Conservation (phyloP, 73 alveolate species). For the Paramecium primaurelia region DNA sequence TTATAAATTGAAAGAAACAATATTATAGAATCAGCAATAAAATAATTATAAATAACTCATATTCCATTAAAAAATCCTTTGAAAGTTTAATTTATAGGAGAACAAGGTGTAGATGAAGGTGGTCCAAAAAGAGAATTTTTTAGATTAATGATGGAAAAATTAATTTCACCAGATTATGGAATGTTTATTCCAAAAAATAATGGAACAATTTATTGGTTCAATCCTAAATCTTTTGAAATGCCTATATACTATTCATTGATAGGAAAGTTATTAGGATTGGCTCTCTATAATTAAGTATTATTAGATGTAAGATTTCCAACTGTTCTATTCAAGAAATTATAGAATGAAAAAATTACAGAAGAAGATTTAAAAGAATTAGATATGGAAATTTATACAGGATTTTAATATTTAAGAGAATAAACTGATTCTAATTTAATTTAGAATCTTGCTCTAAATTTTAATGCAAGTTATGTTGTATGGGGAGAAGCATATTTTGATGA, state of each 20-base stretch:
- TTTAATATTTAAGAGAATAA: slow-evolving; percentile 63
- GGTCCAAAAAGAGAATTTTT: slow-evolving; percentile 99
- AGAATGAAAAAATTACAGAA: slow-evolving; percentile 68
- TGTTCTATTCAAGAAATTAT: slow-evolving; percentile 86
- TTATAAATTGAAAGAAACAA: neutral
- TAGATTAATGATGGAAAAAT: slow-evolving; percentile 68
- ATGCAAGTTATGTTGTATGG: neutral
- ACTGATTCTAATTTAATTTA: slow-evolving; percentile 32
- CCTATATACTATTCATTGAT: slow-evolving; percentile 87
- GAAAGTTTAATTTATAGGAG: slow-evolving; percentile 89
- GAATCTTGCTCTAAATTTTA: neutral
- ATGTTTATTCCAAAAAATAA: slow-evolving; percentile 86
- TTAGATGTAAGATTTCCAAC: slow-evolving; percentile 92
- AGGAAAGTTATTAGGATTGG: slow-evolving; percentile 95
- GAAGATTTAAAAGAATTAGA: slow-evolving; percentile 84
- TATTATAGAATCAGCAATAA: neutral
- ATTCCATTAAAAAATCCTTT: slow-evolving; percentile 80
- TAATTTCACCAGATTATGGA: slow-evolving; percentile 65
- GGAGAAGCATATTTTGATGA: neutral
- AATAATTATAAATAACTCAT: neutral
- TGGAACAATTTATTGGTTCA: slow-evolving; percentile 92
- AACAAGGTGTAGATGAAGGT: slow-evolving; percentile 98
- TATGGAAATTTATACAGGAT: slow-evolving; percentile 73
- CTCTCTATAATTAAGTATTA: slow-evolving; percentile 87
- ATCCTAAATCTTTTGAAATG: slow-evolving; percentile 87